Conservation (phyloP, 805 yeast species). For the Yarrowia bubula region DNA sequence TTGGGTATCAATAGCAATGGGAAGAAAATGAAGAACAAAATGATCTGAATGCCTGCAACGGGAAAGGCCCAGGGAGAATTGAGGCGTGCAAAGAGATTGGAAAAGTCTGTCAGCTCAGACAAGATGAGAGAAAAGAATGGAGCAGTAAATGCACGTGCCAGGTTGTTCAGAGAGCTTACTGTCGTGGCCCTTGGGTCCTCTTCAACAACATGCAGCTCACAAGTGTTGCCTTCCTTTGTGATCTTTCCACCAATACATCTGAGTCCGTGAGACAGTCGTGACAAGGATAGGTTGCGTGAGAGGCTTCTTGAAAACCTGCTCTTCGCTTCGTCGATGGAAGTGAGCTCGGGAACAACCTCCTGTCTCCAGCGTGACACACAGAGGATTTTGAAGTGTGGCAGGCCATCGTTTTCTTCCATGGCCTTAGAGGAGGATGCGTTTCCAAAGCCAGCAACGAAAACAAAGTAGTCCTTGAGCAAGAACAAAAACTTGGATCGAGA, state of each 20-base stretch:
- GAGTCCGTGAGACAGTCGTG: not conserved
- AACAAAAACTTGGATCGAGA: conserved; percentile 5
- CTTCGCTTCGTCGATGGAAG: not conserved
- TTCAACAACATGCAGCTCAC: conserved; percentile 9
- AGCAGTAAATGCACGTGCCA: conserved; percentile 29
- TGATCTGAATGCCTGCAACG: conserved; percentile 30
- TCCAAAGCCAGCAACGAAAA: conserved; percentile 9
- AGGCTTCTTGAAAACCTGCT: not conserved
- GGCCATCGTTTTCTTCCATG: not conserved
- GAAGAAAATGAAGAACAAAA: conserved; percentile 28
- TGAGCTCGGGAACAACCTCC: conserved; percentile 9
- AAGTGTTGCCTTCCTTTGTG: conserved; percentile 11
- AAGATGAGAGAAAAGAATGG: conserved; percentile 30
- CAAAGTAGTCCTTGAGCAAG: conserved; percentile 1
- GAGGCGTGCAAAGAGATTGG: conserved; percentile 29
- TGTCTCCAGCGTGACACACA: not conserved
- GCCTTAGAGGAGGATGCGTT: not conserved
- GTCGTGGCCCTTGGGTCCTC: conserved; percentile 16
- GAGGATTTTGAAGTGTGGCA: conserved; percentile 14
- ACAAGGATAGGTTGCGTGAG: not conserved
- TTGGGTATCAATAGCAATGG: conserved; percentile 30
- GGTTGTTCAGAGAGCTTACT: conserved; percentile 26
- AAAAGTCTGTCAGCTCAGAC: conserved; percentile 29
- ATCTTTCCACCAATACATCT: conserved; percentile 1
- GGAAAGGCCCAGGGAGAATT: conserved; percentile 33